These are phyloP conservation scores for Backusella mclennaniae DNA, from an alignment of 192 early-diverging fungal genomes.

Conservation along the genomic window DNA sequence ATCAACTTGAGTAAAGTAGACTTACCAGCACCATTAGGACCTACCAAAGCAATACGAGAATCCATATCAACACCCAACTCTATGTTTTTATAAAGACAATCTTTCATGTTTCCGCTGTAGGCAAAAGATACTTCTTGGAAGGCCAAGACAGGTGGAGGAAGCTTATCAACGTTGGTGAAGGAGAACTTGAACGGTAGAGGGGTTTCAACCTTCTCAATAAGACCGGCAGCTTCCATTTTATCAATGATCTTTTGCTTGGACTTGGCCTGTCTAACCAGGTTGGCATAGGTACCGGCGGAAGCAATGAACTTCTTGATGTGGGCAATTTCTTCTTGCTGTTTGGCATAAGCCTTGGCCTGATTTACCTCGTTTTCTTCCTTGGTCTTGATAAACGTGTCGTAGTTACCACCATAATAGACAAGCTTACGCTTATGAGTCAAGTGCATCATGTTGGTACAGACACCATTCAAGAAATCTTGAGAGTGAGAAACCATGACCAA, in stretches of 20 bases:
- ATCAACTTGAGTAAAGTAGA: constrained; percentile 98
- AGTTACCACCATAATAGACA: constrained; percentile 96
- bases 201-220: constrained; percentile 92
- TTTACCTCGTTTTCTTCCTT: constrained; percentile 94
- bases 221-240: constrained; percentile 99
- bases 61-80: constrained; percentile 97
- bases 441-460: constrained; percentile 93
- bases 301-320: constrained; percentile 99
- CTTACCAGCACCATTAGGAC: constrained; percentile 94
- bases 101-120: constrained; percentile 81
- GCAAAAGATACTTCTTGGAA: constrained; percentile 93
- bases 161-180: constrained; percentile 82
- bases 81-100: constrained; percentile 87
- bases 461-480: constrained; percentile 70
- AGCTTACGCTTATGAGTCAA: constrained; percentile 89
- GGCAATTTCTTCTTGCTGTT: constrained; percentile 98
- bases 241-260: constrained; percentile 99
- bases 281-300: constrained; percentile 98
- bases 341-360: constrained; percentile 99
- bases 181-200: constrained; percentile 77
- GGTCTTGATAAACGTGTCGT: constrained; percentile 94
- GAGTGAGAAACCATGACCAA: constrained; percentile 82
- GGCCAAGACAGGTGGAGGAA: constrained; percentile 94
- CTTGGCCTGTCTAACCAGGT: constrained; percentile 98
- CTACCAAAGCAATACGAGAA: constrained; percentile 96